These are phyloP conservation scores for Alternaria dauci DNA, from an alignment of 2,329 filamentous ascomycete genomes.

Conservation along the genomic window DNA sequence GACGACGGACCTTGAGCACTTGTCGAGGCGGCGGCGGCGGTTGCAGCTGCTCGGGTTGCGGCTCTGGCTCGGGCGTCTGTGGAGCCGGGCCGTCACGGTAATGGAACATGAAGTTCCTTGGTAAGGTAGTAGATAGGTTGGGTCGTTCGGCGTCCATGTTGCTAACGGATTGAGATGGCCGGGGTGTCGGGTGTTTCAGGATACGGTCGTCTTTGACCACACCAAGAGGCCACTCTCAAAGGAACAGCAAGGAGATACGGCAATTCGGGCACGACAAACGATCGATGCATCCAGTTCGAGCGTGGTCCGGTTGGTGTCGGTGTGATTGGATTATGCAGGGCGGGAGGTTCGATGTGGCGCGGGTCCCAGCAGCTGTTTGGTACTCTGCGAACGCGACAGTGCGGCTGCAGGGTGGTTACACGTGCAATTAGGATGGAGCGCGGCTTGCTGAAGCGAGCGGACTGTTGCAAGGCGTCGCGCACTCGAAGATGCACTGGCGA, in stretches of 20 bases:
- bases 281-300: constrained; percentile 22
- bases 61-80: constrained; percentile 57
- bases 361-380: constrained; percentile 44
- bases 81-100: constrained; percentile 57
- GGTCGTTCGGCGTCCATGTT: constrained; percentile 55
- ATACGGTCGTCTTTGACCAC: constrained; percentile 19
- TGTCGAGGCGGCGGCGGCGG: constrained; percentile 58
- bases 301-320: constrained; percentile 24
- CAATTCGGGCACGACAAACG: constrained; percentile 21
- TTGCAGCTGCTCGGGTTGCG: constrained; percentile 44
- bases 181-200: constrained; percentile 13
- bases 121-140: constrained; percentile 60
- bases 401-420: constrained; percentile 46
- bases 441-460: constrained; percentile 29
- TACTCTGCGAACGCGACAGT: constrained; percentile 47
- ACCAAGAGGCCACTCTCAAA: constrained; percentile 27
- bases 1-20: constrained; percentile 59
- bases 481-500: constrained; percentile 20
- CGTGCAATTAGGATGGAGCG: constrained; percentile 35
- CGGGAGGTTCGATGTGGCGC: constrained; percentile 26
- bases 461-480: constrained; percentile 33
- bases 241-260: constrained; percentile 37
- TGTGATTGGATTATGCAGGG: constrained; percentile 38
- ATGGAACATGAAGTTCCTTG: constrained; percentile 60
- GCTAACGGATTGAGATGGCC: constrained; percentile 6